Conservation (phyloP, 352 stramenopile species). For the Detonula confervacea region DNA sequence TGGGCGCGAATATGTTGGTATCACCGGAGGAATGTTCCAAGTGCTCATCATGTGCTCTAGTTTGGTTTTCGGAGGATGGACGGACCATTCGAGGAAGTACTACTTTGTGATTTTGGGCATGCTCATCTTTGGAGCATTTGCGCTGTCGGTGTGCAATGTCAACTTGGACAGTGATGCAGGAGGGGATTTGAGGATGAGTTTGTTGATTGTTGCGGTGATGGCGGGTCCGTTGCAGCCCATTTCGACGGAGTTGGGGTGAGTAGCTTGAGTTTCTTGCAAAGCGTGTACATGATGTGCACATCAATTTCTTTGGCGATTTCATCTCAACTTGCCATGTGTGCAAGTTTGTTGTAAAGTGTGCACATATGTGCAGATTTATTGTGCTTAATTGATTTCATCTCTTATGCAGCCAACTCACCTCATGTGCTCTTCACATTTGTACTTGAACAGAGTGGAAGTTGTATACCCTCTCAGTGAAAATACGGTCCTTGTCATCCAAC, state of each 20-base stretch:
- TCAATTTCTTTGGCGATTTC: not conserved
- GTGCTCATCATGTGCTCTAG: conserved; percentile 83
- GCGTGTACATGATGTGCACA: not conserved
- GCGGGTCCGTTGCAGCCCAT: conserved; percentile 84
- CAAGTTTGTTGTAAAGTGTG: too few species aligned
- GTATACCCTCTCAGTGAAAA: conserved; percentile 84
- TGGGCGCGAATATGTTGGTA: conserved; percentile 69
- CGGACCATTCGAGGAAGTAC: conserved; percentile 79
- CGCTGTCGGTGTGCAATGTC: conserved; percentile 78
- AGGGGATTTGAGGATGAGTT: conserved; percentile 67
- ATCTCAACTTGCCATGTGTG: too few species aligned
- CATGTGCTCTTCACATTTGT: not conserved
- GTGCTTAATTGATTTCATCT: not conserved
- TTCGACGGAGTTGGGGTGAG: conserved; percentile 75
- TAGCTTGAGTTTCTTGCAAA: not conserved
- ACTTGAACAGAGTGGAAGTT: conserved; percentile 64
- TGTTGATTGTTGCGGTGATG: conserved; percentile 73
- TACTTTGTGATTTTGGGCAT: conserved; percentile 81
- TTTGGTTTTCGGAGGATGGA: conserved; percentile 79
- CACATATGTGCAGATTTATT: not conserved
- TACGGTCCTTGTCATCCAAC: conserved; percentile 85
- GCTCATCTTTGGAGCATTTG: conserved; percentile 82
- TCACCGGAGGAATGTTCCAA: conserved; percentile 80
- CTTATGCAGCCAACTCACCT: not conserved
- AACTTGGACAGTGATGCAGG: conserved; percentile 73